Percentiles rank a stretch among this genome's conserved stretches.
These are phyloP conservation scores for Trichoderma asperelloides DNA, from an alignment of 495 filamentous ascomycete genomes.

Conservation along the genomic window DNA sequence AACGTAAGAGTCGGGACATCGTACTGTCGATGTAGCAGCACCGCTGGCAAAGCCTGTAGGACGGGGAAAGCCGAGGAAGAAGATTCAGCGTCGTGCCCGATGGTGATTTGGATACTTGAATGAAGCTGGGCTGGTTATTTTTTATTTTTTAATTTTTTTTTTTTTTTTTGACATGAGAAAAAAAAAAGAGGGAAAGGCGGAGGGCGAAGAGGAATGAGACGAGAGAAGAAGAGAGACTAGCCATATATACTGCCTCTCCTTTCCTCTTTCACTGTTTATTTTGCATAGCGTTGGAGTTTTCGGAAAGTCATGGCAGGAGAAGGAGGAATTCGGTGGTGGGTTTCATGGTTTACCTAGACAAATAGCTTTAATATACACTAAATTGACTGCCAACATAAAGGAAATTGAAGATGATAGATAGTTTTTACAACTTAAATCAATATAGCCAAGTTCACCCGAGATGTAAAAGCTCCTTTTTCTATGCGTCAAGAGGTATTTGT, in stretches of 20 bases:
- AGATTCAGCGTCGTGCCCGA: background rate
- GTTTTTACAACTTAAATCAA: too few relatives aligned
- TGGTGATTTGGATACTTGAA: too few relatives aligned
- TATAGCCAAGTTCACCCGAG: too few relatives aligned
- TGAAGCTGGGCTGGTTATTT: too few relatives aligned
- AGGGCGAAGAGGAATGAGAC: background rate
- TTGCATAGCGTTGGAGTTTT: slow-evolving; percentile 10
- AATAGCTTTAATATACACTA: background rate
- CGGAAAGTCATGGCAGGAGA: background rate
- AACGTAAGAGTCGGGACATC: slow-evolving; percentile 7
- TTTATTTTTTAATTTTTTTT: too few relatives aligned
- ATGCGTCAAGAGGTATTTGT: too few relatives aligned
- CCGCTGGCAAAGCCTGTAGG: background rate
- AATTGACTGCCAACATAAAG: too few relatives aligned
- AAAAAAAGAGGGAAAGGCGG: too few relatives aligned
- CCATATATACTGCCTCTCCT: background rate
- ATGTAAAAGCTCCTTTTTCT: too few relatives aligned
- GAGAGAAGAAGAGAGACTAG: background rate
- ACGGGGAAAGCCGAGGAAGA: background rate
- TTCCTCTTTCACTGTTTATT: background rate
- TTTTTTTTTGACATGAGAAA: too few relatives aligned
- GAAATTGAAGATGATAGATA: too few relatives aligned
- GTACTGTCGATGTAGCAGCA: background rate
- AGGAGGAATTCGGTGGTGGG: background rate
- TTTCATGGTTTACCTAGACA: background rate